Conservation (phyloP, 2,329 filamentous ascomycete species). For the Hypoxylon rubiginosum region DNA sequence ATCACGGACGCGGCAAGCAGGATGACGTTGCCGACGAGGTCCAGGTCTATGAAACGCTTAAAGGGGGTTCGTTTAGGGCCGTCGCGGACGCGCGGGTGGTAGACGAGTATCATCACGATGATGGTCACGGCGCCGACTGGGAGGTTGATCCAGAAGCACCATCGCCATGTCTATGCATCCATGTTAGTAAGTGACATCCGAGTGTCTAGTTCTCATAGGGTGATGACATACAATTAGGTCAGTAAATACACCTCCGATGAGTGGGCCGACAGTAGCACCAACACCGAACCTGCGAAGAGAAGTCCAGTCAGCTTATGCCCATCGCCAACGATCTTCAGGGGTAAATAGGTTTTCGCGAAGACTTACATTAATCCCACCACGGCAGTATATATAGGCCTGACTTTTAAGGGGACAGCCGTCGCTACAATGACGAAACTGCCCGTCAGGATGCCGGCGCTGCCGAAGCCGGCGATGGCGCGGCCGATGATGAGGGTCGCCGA, state of each 20-base stretch:
- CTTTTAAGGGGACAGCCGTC: constrained; percentile 48
- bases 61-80: constrained; percentile 37
- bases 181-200: constrained; percentile 21
- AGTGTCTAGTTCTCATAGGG: too few species aligned
- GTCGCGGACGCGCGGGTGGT: constrained; percentile 43
- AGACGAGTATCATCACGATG: constrained; percentile 49
- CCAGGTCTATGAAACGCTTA: constrained; percentile 50
- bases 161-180: constrained; percentile 56
- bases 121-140: constrained; percentile 55
- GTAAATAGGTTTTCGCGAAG: background rate
- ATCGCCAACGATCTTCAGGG: background rate
- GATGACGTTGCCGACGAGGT: constrained; percentile 58
- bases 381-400: constrained; percentile 52
- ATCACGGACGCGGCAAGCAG: constrained; percentile 61
- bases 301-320: constrained; percentile 1
- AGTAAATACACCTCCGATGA: constrained; percentile 56
- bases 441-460: constrained; percentile 52
- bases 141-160: constrained; percentile 60
- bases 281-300: constrained; percentile 53
- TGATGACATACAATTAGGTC: constrained; percentile 50
- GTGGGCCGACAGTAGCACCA: constrained; percentile 53
- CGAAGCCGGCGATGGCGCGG: constrained; percentile 56
- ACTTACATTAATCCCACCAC: constrained; percentile 53
- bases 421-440: constrained; percentile 55
- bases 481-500: constrained; percentile 55